phyloP scores from a whole-genome alignment of 148 eudicot species.

The Camellia sinensis region DNA sequence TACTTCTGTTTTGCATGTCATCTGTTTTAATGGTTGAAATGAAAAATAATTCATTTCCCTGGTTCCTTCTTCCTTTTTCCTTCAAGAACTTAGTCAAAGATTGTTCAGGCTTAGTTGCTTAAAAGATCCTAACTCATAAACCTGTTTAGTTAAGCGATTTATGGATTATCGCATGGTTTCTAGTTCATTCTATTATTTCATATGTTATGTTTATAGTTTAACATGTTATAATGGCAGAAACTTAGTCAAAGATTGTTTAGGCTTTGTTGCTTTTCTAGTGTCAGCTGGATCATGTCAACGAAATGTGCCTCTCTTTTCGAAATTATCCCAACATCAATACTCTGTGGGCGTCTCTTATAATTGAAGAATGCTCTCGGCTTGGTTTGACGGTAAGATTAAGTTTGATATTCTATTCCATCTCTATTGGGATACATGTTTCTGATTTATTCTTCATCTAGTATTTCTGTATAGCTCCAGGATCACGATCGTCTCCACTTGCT shows the following conservation, averaged over 20 bases:
- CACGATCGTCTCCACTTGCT: conserved; percentile 92
- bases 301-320: conserved; percentile 29
- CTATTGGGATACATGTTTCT: conserved; percentile 27
- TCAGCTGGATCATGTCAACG: conserved; percentile 32
- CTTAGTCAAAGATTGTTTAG: conserved; percentile 5
- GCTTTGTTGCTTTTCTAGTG: conserved; percentile 29
- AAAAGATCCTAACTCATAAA: not conserved
- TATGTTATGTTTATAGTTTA: not conserved
- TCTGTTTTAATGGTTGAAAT: not conserved
- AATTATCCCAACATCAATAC: conserved; percentile 74
- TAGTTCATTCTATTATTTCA: not conserved
- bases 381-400: conserved; percentile 80
- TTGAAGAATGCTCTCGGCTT: conserved; percentile 93
- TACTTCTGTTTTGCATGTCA: not conserved
- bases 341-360: conserved; percentile 86
- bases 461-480: conserved; percentile 98
- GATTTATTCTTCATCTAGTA: conserved; percentile 57
- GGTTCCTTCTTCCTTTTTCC: too few species aligned
- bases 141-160: not conserved
- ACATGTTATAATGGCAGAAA: not conserved
- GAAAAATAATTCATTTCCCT: not conserved
- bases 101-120: not conserved
- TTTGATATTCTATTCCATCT: conserved; percentile 11
- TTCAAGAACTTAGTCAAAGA: not conserved
- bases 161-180: not conserved